Evolutionary conservation across 2,329 filamentous ascomycete species (phyloP), one percentile per base, ranked within the genome.

Genomic region (Penicillium capsulatum): DNA sequence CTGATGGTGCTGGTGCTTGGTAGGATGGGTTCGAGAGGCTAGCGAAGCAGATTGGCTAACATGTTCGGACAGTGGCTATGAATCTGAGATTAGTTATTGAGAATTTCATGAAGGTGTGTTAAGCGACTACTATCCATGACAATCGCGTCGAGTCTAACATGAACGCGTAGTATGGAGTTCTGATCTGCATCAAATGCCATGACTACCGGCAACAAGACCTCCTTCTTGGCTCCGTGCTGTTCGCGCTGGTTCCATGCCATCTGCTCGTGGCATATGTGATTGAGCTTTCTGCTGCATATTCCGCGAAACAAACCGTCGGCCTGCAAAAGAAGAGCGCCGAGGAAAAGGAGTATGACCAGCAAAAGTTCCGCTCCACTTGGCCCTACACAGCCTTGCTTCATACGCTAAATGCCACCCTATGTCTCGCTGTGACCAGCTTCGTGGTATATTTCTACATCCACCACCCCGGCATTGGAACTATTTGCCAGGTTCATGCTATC

Each of bases 1-100:
- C 76, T 98, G 48, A 95, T 96, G 87, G 86, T 95, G 27, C 83
- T 97, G 58, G 87, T 96, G 26, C 69, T 95, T 45, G 81, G 87
- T 92, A 75, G 48, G 76, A 37, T 20, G 13, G 17, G 36, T 36
- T 13, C 24, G 15, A 15, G 17, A 7, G 13, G 7, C 11, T 16
- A 14, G 17, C 11, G 26, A n/a, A 28, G 13, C 26, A 14, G n/a
- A 27, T 17, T 6, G 16, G 27, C 20, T 40, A 22, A 42, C 33
- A 16, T 30, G 2, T 16, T 14, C 8, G 16, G 14, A 30, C 53
- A 89, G 87, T 97, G 58, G 88, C 91, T 34, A 92, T 90, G 57
- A 98, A 98, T 62, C 68, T 98, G 36, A 83, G 92, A 49, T 75
- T 98, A 57, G 87, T 97, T 71, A 89, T 98, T 59, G 92, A 97